Evolutionary conservation across 2,329 filamentous ascomycete species (phyloP), one percentile per base, ranked within the genome.

Genomic region (Polychaeton citri): DNA sequence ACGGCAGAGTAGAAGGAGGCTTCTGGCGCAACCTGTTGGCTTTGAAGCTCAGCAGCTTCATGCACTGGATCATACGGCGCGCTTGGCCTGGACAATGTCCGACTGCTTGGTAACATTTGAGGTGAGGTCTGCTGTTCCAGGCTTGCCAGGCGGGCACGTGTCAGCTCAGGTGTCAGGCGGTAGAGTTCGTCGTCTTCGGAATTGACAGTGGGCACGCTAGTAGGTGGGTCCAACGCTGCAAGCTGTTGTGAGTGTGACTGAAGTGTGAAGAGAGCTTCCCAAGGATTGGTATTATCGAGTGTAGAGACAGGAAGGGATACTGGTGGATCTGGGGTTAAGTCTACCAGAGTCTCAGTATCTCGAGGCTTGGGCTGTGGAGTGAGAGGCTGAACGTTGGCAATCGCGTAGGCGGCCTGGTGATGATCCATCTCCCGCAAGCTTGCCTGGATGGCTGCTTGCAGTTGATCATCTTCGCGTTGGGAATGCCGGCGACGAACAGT

Each of bases 391-490:
- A 6, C 47, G 24, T 30, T 7, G n/a, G 13, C 35, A 18, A n/a
- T 15, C 19, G 43, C 41, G 33, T 47, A 46, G 19, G 45, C 41
- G 16, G 46, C 40, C 40, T 52, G 50, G 28, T 46, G 43, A 13
- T 40, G 38, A 34, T 49, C 45, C 45, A 48, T 49, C 12, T 50
- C 48, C 32, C 40, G 41, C 16, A 59, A 38, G 41, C 55, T 59
- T 16, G 54, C 54, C 26, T 47, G 51, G 17, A 58, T 57, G 12
- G 55, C 55, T 32, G 50, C 52, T 15, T 42, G 44, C 8, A 57
- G 40, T n/a, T 52, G 48, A 15, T 36, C 44, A 15, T 54, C 51
- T 10, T 54, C 45, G 1, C 47, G 36, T 16, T 48, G 38, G 13
- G 38, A 37, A n/a, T 42, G 35, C 13, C n/a, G 24, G 24, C 50